phyloP scores from a whole-genome alignment of 345 rosid genomes.

The Hibiscus syriacus region DNA sequence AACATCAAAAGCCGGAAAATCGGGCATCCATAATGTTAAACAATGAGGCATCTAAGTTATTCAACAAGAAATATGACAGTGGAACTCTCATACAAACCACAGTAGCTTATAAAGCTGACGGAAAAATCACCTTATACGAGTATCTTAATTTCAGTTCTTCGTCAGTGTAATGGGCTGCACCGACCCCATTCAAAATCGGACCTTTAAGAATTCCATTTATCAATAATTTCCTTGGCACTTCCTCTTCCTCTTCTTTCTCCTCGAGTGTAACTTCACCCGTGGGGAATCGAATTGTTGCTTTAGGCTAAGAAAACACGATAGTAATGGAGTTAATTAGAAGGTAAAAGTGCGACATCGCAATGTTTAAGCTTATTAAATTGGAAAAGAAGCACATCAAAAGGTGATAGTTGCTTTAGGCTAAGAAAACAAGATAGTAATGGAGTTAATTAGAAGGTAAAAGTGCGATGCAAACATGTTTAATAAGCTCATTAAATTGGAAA shows the following conservation, averaged over 20 bases:
- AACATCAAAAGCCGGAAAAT: not conserved
- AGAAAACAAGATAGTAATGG: constrained; percentile 7
- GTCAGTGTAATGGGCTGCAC: constrained; percentile 60
- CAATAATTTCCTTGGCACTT: constrained; percentile 44
- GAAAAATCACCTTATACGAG: constrained; percentile 52
- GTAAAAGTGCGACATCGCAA: not conserved
- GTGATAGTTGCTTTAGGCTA: constrained; percentile 82
- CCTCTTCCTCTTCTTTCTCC: constrained; percentile 66
- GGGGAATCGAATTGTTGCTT: constrained; percentile 82
- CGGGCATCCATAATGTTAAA: not conserved
- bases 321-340: not conserved
- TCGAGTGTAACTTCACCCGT: constrained; percentile 68
- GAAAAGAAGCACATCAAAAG: not conserved
- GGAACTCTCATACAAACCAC: not conserved
- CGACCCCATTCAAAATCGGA: constrained; percentile 51
- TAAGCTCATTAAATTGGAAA: not conserved
- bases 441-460: not conserved
- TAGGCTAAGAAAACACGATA: constrained; percentile 46
- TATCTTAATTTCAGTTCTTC: constrained; percentile 78
- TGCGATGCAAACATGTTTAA: no score
- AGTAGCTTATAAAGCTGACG: not conserved
- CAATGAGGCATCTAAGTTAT: not conserved
- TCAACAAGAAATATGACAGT: not conserved
- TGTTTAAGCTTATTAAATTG: not conserved
- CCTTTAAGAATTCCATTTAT: constrained; percentile 59